Conservation (phyloP, 352 stramenopile species). For the Peronospora belbahrii region DNA sequence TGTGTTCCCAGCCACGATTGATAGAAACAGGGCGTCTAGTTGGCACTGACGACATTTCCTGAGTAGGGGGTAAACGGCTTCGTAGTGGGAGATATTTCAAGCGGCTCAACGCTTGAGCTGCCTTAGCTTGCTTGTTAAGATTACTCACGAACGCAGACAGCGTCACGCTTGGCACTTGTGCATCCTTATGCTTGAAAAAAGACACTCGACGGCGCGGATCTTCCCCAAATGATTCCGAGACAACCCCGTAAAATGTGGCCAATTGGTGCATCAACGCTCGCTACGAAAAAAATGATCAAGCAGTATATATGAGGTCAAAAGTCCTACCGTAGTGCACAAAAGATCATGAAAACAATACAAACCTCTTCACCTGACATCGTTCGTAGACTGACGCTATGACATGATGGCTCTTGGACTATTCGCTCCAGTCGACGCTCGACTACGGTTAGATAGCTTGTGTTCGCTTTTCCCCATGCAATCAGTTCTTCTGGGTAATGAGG, state of each 20-base stretch:
- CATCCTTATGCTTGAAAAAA: constrained; percentile 62
- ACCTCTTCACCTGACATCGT: constrained; percentile 64
- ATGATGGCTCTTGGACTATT: constrained; percentile 56
- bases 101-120: constrained; percentile 24
- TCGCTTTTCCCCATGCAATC: constrained; percentile 65
- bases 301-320: too few species aligned
- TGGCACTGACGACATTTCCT: constrained; percentile 10
- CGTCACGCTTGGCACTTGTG: constrained; percentile 42
- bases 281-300: constrained; percentile 13
- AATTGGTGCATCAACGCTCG: constrained; percentile 69
- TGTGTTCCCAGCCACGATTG: constrained; percentile 67
- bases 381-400: constrained; percentile 65
- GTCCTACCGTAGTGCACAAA: not conserved
- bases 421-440: constrained; percentile 70
- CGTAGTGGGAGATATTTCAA: constrained; percentile 55
- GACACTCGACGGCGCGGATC: constrained; percentile 61
- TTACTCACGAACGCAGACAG: constrained; percentile 48
- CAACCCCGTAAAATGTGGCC: constrained; percentile 51
- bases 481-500: constrained; percentile 53
- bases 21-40: constrained; percentile 26
- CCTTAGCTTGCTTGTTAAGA: constrained; percentile 20
- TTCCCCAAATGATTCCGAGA: constrained; percentile 71
- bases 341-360: constrained; percentile 3
- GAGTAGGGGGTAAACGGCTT: constrained; percentile 17
- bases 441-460: constrained; percentile 57